Evolutionary conservation across 768 basidiomycete genomes (phyloP).

Genomic region (Leccinum disarticulatum): DNA sequence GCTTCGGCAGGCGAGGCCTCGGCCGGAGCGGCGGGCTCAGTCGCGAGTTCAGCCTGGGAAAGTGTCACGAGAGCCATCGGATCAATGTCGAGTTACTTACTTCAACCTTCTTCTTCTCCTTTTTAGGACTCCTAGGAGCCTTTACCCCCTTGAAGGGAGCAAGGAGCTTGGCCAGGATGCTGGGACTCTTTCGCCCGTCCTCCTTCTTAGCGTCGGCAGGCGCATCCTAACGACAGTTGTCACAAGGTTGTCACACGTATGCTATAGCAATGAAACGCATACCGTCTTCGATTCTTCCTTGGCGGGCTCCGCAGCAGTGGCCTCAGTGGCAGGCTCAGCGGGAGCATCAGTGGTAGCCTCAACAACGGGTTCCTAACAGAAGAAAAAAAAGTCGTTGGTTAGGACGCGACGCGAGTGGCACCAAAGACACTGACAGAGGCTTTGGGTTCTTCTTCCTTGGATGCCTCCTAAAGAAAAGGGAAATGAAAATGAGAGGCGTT

Average conservation of each 20-base stretch:
- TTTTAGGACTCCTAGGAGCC: constrained; percentile 75
- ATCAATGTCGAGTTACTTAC: constrained; percentile 33
- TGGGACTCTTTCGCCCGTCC: constrained; percentile 78
- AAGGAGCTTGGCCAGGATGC: constrained; percentile 74
- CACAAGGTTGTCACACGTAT: constrained; percentile 32
- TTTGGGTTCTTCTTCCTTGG: constrained; percentile 42
- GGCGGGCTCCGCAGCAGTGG: constrained; percentile 34
- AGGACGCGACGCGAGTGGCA: rapidly evolving
- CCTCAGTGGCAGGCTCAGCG: constrained; percentile 30
- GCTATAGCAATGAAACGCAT: constrained; percentile 12
- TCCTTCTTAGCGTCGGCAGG: constrained; percentile 68
- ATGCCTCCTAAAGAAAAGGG: constrained; percentile 43
- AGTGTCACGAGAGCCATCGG: background rate
- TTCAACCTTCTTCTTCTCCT: constrained; percentile 80
- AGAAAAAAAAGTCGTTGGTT: constrained; percentile 5
- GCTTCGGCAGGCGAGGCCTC: constrained; percentile 36
- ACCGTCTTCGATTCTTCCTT: constrained; percentile 47
- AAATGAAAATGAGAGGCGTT: background rate
- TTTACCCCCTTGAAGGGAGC: constrained; percentile 71
- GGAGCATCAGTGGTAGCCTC: constrained; percentile 27
- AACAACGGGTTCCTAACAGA: constrained; percentile 37
- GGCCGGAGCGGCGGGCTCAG: constrained; percentile 31
- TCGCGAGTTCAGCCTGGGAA: constrained; percentile 33
- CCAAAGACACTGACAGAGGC: constrained; percentile 34
- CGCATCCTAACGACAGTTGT: constrained; percentile 29